phyloP scores from a whole-genome alignment of 2,329 filamentous ascomycete genomes.

The Ophiostoma ips region DNA sequence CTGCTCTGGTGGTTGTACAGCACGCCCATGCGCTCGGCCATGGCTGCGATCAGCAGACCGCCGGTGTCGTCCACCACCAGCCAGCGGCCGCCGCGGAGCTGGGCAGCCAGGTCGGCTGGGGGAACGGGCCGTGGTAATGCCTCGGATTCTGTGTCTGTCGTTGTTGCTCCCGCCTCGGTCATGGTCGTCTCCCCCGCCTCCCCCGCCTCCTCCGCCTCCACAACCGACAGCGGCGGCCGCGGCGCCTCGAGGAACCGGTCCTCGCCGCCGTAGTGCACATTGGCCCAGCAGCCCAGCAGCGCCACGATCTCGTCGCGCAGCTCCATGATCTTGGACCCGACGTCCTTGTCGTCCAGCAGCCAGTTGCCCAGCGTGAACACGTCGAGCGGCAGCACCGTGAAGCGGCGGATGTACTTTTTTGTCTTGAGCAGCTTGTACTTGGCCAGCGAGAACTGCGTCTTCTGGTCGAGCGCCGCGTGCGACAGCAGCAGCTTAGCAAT shows the following conservation, averaged over 20 bases:
- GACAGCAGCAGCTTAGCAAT: constrained; percentile 87
- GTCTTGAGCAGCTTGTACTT: constrained; percentile 95
- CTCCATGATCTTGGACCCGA: constrained; percentile 61
- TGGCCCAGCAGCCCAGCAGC: constrained; percentile 75
- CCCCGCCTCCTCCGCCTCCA: constrained; percentile 16
- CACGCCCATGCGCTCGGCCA: constrained; percentile 82
- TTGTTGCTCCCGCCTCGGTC: constrained; percentile 6
- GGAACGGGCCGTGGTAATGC: neutral
- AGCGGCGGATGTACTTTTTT: constrained; percentile 82
- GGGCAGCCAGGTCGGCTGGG: neutral
- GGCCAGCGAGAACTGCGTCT: constrained; percentile 82
- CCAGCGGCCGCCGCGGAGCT: constrained; percentile 39
- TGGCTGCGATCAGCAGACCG: constrained; percentile 64
- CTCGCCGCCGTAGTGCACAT: constrained; percentile 59
- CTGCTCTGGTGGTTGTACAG: constrained; percentile 33
- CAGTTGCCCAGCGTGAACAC: constrained; percentile 62
- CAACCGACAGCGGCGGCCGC: neutral
- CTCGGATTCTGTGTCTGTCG: constrained; percentile 1
- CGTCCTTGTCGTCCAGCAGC: constrained; percentile 67
- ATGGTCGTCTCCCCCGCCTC: neutral
- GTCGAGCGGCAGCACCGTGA: constrained; percentile 74
- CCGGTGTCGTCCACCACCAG: constrained; percentile 78
- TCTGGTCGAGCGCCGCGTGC: constrained; percentile 81
- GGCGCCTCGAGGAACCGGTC: constrained; percentile 14
- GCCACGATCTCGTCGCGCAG: constrained; percentile 72